Evolutionary conservation across 2,329 filamentous ascomycete genomes (phyloP), one percentile per base, ranked within the genome.

Genomic region (Shiraia sp.): DNA sequence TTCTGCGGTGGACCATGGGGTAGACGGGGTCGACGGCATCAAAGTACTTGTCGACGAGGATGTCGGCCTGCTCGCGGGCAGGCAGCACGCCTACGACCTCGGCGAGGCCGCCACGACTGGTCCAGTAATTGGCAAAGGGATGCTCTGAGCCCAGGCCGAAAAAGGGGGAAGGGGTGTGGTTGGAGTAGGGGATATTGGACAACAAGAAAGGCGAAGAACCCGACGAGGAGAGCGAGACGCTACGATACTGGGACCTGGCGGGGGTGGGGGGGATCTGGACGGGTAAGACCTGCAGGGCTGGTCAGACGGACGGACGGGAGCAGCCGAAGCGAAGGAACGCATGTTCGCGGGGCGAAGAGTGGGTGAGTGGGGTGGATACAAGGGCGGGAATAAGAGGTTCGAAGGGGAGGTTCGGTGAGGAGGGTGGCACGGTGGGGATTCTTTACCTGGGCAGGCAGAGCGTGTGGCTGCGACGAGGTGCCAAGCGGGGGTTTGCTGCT

Each of bases 41-140:
- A 46, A 79, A 79, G 53, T 77, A 79, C 47, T 75, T 77, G 12
- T 71, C 69, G 12, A 77, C 71, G 13, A 91, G 73, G 27, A 88
- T 83, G 53, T 91, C 86, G 38, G 86, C 85, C 65, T 90, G 87
- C 7, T 85, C 71, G 70, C 88, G 90, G 42, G 85, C 85, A 0
- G 88, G 88, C 10, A 92, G 72, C 3, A 90, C 86, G 1, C 80
- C 82, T 30, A 90, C 82, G 6, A 90, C 86, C 68, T 92, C 88
- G 7, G 81, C 76, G 13, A 92, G 71, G 0, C 87, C 87, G 33
- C 88, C 87, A 47, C 85, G 80, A 58, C 85, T 88, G 2, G 87
- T 91, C 88, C 88, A 92, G 68, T 91, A 91, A 62, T 91, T 91
- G 58, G 86, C 83, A 62, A 90, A 90, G 0, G 86, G 87, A 61